Conservation (phyloP, 306 rosid genomes). For the Cucurbita pepo region DNA sequence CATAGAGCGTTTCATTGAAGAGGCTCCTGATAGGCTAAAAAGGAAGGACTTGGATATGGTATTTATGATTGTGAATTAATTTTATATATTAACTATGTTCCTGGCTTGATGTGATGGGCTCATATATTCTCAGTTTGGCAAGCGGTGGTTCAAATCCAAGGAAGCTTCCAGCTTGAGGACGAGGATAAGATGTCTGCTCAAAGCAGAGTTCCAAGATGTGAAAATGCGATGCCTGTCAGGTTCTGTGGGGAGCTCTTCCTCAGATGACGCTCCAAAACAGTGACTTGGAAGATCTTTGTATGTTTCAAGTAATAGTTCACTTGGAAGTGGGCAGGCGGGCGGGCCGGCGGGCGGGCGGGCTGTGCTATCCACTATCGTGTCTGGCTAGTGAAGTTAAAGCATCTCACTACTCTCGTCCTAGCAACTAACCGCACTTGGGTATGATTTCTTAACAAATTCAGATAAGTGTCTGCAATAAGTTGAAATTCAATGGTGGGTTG, state of each 20-base stretch:
- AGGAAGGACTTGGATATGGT: slow-evolving; percentile 66
- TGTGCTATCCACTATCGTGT: not conserved
- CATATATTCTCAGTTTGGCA: slow-evolving; percentile 47
- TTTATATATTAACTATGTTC: not conserved
- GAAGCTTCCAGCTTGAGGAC: slow-evolving; percentile 77
- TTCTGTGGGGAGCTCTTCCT: slow-evolving; percentile 8
- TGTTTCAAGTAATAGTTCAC: not conserved
- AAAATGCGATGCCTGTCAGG: slow-evolving; percentile 1
- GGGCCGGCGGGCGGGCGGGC: not conserved
- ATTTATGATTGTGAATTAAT: not conserved
- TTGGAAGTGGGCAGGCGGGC: not conserved
- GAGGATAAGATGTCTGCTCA: slow-evolving; percentile 48
- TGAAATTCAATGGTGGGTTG: not conserved
- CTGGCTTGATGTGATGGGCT: slow-evolving; percentile 2
- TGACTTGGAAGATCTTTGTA: not conserved
- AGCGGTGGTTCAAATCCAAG: slow-evolving; percentile 74
- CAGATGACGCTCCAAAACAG: not conserved
- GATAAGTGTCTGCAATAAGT: not conserved
- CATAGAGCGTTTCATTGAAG: slow-evolving; percentile 73
- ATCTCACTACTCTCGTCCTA: not conserved
- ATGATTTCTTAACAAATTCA: not conserved
- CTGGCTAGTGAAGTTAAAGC: not conserved
- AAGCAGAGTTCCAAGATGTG: slow-evolving; percentile 25
- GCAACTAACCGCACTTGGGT: not conserved
- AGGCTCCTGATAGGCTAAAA: slow-evolving; percentile 62